Evolutionary conservation across 1,284 basidiomycete species (phyloP), one percentile per base, ranked within the genome.

Genomic region (Marasmius sp.): DNA sequence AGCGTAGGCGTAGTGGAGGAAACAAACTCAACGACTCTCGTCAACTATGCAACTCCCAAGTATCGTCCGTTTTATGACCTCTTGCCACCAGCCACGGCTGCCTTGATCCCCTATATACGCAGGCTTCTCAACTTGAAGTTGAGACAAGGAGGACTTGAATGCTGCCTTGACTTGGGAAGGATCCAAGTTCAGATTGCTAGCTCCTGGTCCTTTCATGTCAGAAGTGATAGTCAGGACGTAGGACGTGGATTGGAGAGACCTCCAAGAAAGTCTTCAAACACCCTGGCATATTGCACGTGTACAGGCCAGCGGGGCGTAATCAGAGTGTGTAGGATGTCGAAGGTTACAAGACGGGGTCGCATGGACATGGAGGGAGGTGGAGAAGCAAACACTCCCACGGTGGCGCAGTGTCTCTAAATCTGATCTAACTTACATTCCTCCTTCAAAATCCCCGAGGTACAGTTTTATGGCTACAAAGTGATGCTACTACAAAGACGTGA

Each of bases 291-390:
- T 70, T 92, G 89, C 51, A 85, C 79, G 64, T 88, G 79, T 57
- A 92, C 79, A 8, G 90, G 89, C 49, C 75, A 73, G 4, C 88
- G 83, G 18, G 88, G 89, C 1, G 80, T 80, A 18, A 92, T 76
- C 11, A 91, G 76, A 16, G 91, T 92, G 67, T 87, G 84, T 33
- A 92, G 77, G 0, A 85, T 84, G 68, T 92, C 91, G 68, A 92
- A 92, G 18, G 86, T 85, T 43, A 91, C 86, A 3, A 91, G 77
- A 2, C 83, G 79, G 14, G 18, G 33, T 16, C 34, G 52, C 16
- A n/a, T n/a, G 45, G 16, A 20, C 14, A 47, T 47, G 27, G 27
- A 27, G 2, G 2, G 27, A 27, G 27, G 27, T 27, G 27, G 27
- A 27, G 27, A 27, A 27, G 27, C 27, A 27, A 27, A 27, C 5